Evolutionary conservation across 2,329 filamentous ascomycete species (phyloP).

Genomic region (Hawksworthiomyces lignivorus): DNA sequence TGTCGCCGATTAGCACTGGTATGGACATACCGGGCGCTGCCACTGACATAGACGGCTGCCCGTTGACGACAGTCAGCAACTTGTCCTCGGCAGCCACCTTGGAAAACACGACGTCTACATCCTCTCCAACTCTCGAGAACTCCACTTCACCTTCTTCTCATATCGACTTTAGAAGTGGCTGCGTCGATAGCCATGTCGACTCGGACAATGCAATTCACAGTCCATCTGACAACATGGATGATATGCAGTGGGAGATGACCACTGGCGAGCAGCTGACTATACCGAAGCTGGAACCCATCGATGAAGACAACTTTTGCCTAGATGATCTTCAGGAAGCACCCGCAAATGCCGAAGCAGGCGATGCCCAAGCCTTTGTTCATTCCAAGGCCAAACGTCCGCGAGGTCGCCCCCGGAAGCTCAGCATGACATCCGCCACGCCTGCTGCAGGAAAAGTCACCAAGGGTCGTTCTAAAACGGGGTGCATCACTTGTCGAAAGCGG

Average conservation of each 20-base stretch:
- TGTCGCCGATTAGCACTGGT: conserved; percentile 46
- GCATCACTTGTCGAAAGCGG: conserved; percentile 58
- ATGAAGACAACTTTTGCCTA: conserved; percentile 47
- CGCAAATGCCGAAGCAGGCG: conserved; percentile 20
- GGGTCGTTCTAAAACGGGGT: conserved; percentile 63
- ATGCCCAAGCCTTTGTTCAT: conserved; percentile 18
- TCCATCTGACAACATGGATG: conserved; percentile 27
- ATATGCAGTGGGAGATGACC: conserved; percentile 39
- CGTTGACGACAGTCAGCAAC: conserved; percentile 17
- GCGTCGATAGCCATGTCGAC: conserved; percentile 25
- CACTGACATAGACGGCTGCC: conserved; percentile 16
- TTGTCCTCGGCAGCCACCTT: conserved; percentile 5
- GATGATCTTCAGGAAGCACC: conserved; percentile 42
- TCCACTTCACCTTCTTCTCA: conserved; percentile 42
- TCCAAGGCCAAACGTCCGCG: conserved; percentile 57
- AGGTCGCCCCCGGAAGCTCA: conserved; percentile 76
- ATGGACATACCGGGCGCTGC: conserved; percentile 29
- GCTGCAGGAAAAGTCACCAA: conserved; percentile 66
- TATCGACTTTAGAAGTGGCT: conserved; percentile 36
- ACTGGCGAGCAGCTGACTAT: conserved; percentile 38
- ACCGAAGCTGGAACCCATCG: conserved; percentile 50
- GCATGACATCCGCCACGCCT: conserved; percentile 46
- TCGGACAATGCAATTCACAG: background rate
- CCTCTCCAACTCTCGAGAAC: conserved; percentile 34
- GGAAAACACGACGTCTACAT: conserved; percentile 26